Conservation (phyloP, 2,329 filamentous ascomycete genomes). For the Pseudogymnoascus sp. region DNA sequence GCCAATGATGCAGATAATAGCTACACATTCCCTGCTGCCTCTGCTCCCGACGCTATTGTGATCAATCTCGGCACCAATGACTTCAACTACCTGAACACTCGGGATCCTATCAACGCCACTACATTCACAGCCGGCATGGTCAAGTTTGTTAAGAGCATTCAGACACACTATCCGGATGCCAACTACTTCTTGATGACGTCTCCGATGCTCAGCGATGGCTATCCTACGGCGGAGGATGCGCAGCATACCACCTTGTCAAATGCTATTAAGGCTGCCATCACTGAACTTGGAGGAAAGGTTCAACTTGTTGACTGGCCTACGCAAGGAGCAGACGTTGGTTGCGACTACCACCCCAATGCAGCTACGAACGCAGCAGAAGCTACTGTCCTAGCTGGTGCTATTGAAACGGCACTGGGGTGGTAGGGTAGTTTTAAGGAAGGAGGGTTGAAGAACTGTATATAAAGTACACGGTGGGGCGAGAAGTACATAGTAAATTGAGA, state of each 20-base stretch:
- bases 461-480: not conserved
- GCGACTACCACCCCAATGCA: slow-evolving; percentile 37
- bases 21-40: slow-evolving; percentile 31
- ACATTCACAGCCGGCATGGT: slow-evolving; percentile 27
- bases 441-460: not conserved
- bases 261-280: slow-evolving; percentile 31
- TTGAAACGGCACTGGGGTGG: slow-evolving; percentile 17
- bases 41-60: slow-evolving; percentile 33
- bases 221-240: slow-evolving; percentile 30
- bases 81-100: slow-evolving; percentile 31
- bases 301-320: slow-evolving; percentile 37
- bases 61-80: slow-evolving; percentile 41
- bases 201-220: slow-evolving; percentile 35
- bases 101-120: slow-evolving; percentile 25
- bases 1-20: slow-evolving; percentile 33
- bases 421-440: not conserved
- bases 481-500: not conserved
- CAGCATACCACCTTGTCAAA: slow-evolving; percentile 33
- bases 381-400: slow-evolving; percentile 25
- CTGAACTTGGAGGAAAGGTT: slow-evolving; percentile 27
- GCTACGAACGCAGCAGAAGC: slow-evolving; percentile 31
- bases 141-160: slow-evolving; percentile 29
- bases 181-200: slow-evolving; percentile 36
- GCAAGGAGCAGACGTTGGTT: slow-evolving; percentile 35
- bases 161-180: slow-evolving; percentile 31